phyloP scores from a whole-genome alignment of 2,329 filamentous ascomycete genomes.

The Nemania bipapillata region DNA sequence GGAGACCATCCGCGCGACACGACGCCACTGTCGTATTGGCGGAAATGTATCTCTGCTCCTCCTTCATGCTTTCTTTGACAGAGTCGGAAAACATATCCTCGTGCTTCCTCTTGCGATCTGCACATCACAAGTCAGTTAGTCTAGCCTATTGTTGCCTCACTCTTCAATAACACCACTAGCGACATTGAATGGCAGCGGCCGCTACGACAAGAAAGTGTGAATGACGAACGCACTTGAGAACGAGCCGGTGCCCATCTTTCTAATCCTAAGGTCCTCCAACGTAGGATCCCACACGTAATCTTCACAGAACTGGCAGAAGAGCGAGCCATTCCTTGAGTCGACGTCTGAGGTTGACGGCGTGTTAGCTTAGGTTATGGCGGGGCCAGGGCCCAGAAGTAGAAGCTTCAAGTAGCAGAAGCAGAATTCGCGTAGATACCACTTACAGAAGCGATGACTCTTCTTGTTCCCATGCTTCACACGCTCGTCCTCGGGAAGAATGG shows the following conservation, averaged over 20 bases:
- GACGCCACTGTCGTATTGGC: slow-evolving; percentile 81
- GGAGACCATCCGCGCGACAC: slow-evolving; percentile 85
- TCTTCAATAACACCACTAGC: background rate
- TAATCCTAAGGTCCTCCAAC: slow-evolving; percentile 77
- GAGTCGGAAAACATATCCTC: slow-evolving; percentile 75
- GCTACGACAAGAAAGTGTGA: background rate
- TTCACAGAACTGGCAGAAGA: slow-evolving; percentile 84
- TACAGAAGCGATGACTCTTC: slow-evolving; percentile 80
- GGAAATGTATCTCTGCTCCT: slow-evolving; percentile 80
- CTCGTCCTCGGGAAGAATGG: slow-evolving; percentile 73
- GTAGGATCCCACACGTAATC: slow-evolving; percentile 86
- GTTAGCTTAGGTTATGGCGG: slow-evolving; percentile 26
- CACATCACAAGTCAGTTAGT: slow-evolving; percentile 3
- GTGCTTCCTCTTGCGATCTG: slow-evolving; percentile 78
- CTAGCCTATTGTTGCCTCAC: background rate
- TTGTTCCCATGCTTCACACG: slow-evolving; percentile 73
- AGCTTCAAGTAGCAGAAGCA: slow-evolving; percentile 43
- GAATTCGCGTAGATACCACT: background rate
- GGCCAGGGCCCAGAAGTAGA: too few species aligned
- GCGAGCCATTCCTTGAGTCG: slow-evolving; percentile 77
- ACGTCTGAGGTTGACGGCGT: slow-evolving; percentile 65
- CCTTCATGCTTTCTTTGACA: slow-evolving; percentile 60
- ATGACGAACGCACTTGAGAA: slow-evolving; percentile 65
- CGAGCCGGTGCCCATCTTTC: slow-evolving; percentile 74
- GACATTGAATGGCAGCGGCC: background rate